phyloP scores from a whole-genome alignment of 768 basidiomycete species.

The Xerocomus brunneocitrinus region DNA sequence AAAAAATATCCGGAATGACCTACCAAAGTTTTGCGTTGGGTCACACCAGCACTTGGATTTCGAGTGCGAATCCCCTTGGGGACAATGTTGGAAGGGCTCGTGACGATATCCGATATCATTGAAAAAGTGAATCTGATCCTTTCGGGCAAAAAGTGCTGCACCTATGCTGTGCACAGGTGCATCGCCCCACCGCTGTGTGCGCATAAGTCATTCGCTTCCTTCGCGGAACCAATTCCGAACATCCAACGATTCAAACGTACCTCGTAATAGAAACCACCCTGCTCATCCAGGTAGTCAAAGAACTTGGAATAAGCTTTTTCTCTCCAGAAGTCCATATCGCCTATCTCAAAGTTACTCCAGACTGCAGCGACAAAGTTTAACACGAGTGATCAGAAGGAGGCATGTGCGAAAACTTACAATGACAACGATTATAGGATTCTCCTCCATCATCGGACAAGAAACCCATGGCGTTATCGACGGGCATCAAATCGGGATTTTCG shows the following conservation, averaged over 20 bases:
- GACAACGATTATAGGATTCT: slow-evolving; percentile 70
- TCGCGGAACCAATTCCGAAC: neutral
- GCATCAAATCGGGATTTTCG: slow-evolving; percentile 56
- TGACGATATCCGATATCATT: slow-evolving; percentile 82
- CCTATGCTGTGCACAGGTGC: slow-evolving; percentile 86
- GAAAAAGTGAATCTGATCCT: slow-evolving; percentile 79
- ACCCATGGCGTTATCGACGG: slow-evolving; percentile 60
- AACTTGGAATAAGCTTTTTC: slow-evolving; percentile 77
- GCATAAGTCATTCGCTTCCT: neutral
- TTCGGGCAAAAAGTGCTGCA: slow-evolving; percentile 67
- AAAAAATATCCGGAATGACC: slow-evolving; percentile 13
- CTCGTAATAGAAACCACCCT: slow-evolving; percentile 92
- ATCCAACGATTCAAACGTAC: slow-evolving; percentile 32
- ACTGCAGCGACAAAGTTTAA: slow-evolving; percentile 38
- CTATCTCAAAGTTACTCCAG: slow-evolving; percentile 81
- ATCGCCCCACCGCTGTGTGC: slow-evolving; percentile 69
- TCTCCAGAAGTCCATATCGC: slow-evolving; percentile 85
- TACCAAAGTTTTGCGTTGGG: slow-evolving; percentile 65
- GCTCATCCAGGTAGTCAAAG: slow-evolving; percentile 75
- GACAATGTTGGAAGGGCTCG: slow-evolving; percentile 76
- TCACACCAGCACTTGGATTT: slow-evolving; percentile 70
- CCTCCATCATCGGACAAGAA: slow-evolving; percentile 73
- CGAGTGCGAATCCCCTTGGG: slow-evolving; percentile 49
- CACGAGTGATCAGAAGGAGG: neutral
- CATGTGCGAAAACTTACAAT: slow-evolving; percentile 46